Evolutionary conservation across 495 filamentous ascomycete species (phyloP), one percentile per base, ranked within the genome.

Genomic region (Geoglossum glabrum): DNA sequence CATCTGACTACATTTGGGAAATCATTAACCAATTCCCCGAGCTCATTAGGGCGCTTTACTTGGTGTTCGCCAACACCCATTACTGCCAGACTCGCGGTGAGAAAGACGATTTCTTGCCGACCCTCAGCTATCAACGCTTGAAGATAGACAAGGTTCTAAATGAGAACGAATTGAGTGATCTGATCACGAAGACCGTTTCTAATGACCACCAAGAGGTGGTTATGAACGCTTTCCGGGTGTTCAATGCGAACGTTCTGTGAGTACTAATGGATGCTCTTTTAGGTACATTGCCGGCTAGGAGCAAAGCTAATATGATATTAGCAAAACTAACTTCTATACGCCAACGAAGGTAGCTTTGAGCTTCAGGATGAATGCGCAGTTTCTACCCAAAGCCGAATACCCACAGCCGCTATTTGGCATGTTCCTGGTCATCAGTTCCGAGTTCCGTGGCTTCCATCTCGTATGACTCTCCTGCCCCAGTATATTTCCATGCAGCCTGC

Each of bases 301-400:
- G 31, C 13, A 11, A 25, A 3, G 30, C 33, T 56, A 21, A 38
- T 17, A 25, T 43, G 10, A 13, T 8, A 3, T 2, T 49, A 58
- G 56, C n/a, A 97, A 96, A 78, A 97, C 92, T 60, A 98, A 98
- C 74, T 98, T 95, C 74, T 98, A 94, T 77, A 98, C 92, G 0
- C 92, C 92, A 0, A 98, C 92, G 57, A 98, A 98, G 75, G 90
- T 98, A 28, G 92, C 93, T 15, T 77, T 98, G 60, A 95, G 89
- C 72, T 98, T 97, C 83, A 82, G 92, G 56, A 73, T 97, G 55
- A 83, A 95, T 64, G 90, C 92, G 5, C 72, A 69, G 64, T 97
- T 98, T 74, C 75, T 98, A 19, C 92, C 92, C 2, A 75, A 84
- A 63, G 77, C 88, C 55, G 92, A 98, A 71, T 98, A 98, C 66